These are phyloP conservation scores for Acacia melanoxylon DNA, from an alignment of 306 rosid genomes.

Conservation along the genomic window DNA sequence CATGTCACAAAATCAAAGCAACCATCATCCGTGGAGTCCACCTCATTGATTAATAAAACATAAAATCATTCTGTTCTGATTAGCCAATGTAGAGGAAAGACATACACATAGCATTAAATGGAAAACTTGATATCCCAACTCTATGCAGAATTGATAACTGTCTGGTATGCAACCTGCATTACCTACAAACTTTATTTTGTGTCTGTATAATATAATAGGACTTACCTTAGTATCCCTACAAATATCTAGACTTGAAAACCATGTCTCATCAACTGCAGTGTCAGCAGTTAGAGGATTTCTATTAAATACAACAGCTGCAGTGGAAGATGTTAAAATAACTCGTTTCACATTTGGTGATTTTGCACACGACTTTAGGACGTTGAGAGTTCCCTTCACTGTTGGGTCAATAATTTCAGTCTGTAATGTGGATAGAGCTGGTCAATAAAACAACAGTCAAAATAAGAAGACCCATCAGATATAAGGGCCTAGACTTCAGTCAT, in stretches of 20 bases:
- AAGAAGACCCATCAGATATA: not conserved
- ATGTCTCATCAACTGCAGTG: not conserved
- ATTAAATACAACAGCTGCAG: not conserved
- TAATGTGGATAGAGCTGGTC: not conserved
- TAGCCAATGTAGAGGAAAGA: not conserved
- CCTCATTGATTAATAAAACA: not conserved
- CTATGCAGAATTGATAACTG: not conserved
- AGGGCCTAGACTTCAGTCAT: not conserved
- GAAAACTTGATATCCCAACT: not conserved
- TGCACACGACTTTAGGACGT: conserved; percentile 30
- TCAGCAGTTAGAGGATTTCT: not conserved
- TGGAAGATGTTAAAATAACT: not conserved
- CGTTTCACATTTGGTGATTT: conserved; percentile 35
- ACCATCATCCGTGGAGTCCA: too few species aligned
- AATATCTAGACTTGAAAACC: not conserved
- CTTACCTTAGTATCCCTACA: not conserved
- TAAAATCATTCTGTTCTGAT: not conserved
- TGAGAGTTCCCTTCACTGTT: conserved; percentile 12
- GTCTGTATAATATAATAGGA: not conserved
- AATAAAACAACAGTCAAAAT: not conserved
- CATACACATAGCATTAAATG: not conserved
- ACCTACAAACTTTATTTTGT: not conserved
- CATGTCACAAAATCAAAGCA: not conserved
- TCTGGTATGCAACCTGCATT: not conserved
- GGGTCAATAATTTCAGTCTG: conserved; percentile 8